phyloP scores from a whole-genome alignment of 306 rosid species.

The Cicer cuneatum region DNA sequence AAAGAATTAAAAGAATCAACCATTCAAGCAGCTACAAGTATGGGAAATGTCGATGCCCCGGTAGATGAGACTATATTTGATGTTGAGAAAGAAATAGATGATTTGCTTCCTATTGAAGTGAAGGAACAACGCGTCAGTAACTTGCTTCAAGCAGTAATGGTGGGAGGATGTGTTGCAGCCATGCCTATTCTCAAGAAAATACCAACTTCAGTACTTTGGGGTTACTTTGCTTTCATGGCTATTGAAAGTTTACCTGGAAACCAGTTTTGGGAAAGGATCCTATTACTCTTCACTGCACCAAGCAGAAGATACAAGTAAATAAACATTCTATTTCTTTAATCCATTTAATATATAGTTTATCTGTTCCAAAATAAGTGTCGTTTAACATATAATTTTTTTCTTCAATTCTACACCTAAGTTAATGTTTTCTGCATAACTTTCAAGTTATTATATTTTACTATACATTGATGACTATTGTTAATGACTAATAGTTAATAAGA shows the following conservation, averaged over 20 bases:
- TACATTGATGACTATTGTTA: too few relatives aligned
- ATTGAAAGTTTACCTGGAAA: constrained; percentile 98
- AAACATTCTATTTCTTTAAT: background rate
- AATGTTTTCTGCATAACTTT: too few relatives aligned
- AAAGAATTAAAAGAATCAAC: constrained; percentile 90
- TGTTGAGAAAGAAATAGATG: constrained; percentile 93
- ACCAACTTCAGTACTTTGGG: constrained; percentile 99
- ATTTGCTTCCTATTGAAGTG: constrained; percentile 92
- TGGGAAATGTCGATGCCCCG: constrained; percentile 86
- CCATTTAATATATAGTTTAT: background rate
- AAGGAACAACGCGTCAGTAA: constrained; percentile 95
- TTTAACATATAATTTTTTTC: too few relatives aligned
- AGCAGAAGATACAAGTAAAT: constrained; percentile 77
- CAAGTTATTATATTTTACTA: too few relatives aligned
- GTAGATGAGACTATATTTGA: constrained; percentile 85
- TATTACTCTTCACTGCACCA: constrained; percentile 92
- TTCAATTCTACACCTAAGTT: too few relatives aligned
- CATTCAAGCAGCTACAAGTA: constrained; percentile 79
- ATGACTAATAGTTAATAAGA: too few relatives aligned
- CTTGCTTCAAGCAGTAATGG: constrained; percentile 84
- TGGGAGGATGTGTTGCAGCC: constrained; percentile 95
- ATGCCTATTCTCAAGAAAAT: constrained; percentile 94
- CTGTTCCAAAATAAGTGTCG: too few relatives aligned
- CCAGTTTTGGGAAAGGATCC: constrained; percentile 97
- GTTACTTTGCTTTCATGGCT: constrained; percentile 98